phyloP scores from a whole-genome alignment of 768 basidiomycete genomes.

The Termitomyces sp. region DNA sequence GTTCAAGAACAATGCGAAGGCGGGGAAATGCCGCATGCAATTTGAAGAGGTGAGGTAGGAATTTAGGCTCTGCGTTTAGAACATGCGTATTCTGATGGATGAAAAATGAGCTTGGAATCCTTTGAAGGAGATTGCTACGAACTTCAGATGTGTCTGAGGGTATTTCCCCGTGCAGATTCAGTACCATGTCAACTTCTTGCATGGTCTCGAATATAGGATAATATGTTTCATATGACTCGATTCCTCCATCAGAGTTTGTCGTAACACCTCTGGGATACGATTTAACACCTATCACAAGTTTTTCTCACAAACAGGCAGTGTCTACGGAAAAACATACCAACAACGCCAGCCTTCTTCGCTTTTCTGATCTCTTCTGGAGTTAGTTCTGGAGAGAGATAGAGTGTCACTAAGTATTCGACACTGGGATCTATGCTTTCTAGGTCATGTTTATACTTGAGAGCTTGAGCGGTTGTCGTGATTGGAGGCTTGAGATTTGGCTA shows the following conservation, averaged over 20 bases:
- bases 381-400: conserved; percentile 90
- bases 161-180: conserved; percentile 96
- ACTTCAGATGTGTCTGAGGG: conserved; percentile 74
- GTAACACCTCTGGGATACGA: conserved; percentile 97
- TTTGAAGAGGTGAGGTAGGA: conserved; percentile 82
- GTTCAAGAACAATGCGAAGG: conserved; percentile 94
- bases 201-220: conserved; percentile 92
- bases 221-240: conserved; percentile 92
- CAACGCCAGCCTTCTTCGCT: conserved; percentile 81
- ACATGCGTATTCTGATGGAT: conserved; percentile 75
- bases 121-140: conserved; percentile 25
- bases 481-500: conserved; percentile 94
- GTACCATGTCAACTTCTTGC: conserved; percentile 90
- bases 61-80: conserved; percentile 87
- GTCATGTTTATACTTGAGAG: conserved; percentile 73
- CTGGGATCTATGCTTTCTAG: conserved; percentile 72
- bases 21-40: conserved; percentile 82
- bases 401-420: conserved; percentile 90
- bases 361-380: conserved; percentile 89
- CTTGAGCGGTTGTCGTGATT: conserved; percentile 76
- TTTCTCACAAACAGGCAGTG: not conserved
- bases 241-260: conserved; percentile 94
- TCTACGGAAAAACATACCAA: conserved; percentile 38
- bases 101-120: not conserved
- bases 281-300: conserved; percentile 64